Base-by-base conservation (phyloP, 1,284 basidiomycete species). In the Melampsora occidentalis region DNA sequence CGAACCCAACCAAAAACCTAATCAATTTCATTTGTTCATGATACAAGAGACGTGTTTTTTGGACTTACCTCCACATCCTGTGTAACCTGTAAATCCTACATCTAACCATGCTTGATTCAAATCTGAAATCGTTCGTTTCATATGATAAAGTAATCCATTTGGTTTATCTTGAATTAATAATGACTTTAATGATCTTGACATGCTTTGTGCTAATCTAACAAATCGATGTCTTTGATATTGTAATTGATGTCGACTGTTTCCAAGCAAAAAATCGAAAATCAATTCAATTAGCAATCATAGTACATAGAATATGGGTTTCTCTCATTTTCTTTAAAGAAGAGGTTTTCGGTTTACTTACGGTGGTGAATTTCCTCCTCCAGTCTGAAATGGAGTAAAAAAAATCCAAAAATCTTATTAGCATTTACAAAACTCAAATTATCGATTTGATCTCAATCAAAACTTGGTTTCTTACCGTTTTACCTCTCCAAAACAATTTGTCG, bases 181-280 rank as follows among this genome's bases (percentile, higher is more conserved):
- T 33, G 65, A 68, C 62, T 69, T 76, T 25, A 76, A 63, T 10
- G 48, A 28, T 22, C 59, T 64, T 18, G 72, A 76, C 10, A 76
- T 64, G 16, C 59, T 76, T 76, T 57, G 64, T 25, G 66, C 66
- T 10, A 76, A 48, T 22, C 72, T 67, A 20, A 76, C 72, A 63
- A 76, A 76, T 39, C 72, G 65, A 69, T 76, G 72, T 22, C 72
- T 51, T 53, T 76, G 72, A 39, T 76, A 76, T 57, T 76, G 65
- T 51, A 76, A 61, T 49, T 76, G 72, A 53, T 76, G 72, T 14
- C 72, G 63, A 5, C 72, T 76, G 33, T 31, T 10, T 57, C 57
- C 25, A 1, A 48, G 7, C 25, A 2, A 51, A n/a, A 63, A 49
- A 49, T 10, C 5, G 10, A 48, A 18, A 10, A 48, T 65, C 22